These are phyloP conservation scores for Alternaria viburni DNA, from an alignment of 2,329 filamentous ascomycete species.

Conservation along the genomic window DNA sequence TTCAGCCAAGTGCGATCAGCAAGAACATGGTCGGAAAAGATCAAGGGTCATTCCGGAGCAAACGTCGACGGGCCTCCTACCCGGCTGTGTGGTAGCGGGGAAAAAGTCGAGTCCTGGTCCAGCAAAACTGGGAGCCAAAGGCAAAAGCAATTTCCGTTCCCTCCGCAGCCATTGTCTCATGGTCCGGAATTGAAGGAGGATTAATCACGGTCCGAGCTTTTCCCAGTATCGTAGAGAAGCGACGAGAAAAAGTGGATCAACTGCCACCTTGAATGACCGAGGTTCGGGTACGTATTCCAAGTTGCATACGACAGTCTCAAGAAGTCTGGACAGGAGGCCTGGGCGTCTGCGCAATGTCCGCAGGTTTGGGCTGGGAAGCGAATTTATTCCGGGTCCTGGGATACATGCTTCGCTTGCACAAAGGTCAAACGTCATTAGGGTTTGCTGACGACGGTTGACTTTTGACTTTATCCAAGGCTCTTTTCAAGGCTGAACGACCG, in stretches of 20 bases:
- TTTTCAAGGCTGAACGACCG: constrained; percentile 9
- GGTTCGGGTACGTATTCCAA: not conserved
- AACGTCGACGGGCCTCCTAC: constrained; percentile 29
- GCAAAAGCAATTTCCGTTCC: constrained; percentile 16
- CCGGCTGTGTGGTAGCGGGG: constrained; percentile 32
- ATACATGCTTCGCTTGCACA: constrained; percentile 21
- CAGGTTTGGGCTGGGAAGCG: not conserved
- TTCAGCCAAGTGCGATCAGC: constrained; percentile 16
- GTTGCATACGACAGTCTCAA: constrained; percentile 5
- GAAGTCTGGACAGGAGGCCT: not conserved
- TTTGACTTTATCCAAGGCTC: constrained; percentile 22
- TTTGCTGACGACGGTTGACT: constrained; percentile 11
- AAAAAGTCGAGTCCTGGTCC: constrained; percentile 2
- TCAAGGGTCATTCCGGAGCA: constrained; percentile 19
- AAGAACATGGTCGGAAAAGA: constrained; percentile 18
- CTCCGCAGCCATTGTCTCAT: constrained; percentile 9
- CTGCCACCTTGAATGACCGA: constrained; percentile 6
- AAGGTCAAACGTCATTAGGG: constrained; percentile 27
- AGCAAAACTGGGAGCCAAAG: not conserved
- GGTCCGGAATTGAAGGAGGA: constrained; percentile 10
- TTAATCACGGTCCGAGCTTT: not conserved
- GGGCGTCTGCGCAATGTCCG: constrained; percentile 10
- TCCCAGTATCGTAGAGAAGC: not conserved
- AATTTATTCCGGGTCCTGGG: constrained; percentile 7
- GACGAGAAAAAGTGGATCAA: constrained; percentile 3